Conservation (phyloP, 1,139 yeast species). For the Saccharomyces hybrid region DNA sequence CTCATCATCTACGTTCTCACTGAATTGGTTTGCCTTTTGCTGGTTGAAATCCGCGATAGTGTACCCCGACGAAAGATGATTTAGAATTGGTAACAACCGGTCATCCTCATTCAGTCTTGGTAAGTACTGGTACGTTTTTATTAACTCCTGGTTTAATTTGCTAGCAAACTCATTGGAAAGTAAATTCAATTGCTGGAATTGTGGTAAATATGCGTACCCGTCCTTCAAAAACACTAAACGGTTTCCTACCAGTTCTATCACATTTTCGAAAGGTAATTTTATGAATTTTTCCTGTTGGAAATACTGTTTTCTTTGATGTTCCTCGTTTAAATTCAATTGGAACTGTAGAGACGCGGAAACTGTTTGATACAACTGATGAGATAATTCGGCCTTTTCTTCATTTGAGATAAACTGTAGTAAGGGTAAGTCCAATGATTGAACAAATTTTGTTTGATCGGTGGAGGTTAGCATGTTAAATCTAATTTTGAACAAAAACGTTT, state of each 20-base stretch:
- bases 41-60: constrained; percentile 46
- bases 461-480: constrained; percentile 61
- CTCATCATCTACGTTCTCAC: constrained; percentile 34
- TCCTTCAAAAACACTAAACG: constrained; percentile 57
- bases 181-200: constrained; percentile 65
- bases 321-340: constrained; percentile 32
- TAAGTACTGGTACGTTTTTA: constrained; percentile 65
- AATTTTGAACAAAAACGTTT: constrained; percentile 62
- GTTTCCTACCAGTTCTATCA: constrained; percentile 62
- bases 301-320: constrained; percentile 28
- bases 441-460: constrained; percentile 66
- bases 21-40: constrained; percentile 27
- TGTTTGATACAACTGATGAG: constrained; percentile 49
- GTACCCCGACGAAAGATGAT: constrained; percentile 71
- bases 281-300: constrained; percentile 58
- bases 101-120: constrained; percentile 92
- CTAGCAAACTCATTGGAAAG: constrained; percentile 60
- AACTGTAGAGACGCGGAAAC: constrained; percentile 30
- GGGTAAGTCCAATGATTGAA: constrained; percentile 51
- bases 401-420: constrained; percentile 59
- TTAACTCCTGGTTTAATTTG: constrained; percentile 45
- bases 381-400: constrained; percentile 50
- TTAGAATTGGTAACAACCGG: constrained; percentile 73
- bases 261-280: constrained; percentile 82
- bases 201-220: constrained; percentile 83